Base-by-base conservation (phyloP, 495 filamentous ascomycete genomes). In the Aspergillus mulundensis region DNA sequence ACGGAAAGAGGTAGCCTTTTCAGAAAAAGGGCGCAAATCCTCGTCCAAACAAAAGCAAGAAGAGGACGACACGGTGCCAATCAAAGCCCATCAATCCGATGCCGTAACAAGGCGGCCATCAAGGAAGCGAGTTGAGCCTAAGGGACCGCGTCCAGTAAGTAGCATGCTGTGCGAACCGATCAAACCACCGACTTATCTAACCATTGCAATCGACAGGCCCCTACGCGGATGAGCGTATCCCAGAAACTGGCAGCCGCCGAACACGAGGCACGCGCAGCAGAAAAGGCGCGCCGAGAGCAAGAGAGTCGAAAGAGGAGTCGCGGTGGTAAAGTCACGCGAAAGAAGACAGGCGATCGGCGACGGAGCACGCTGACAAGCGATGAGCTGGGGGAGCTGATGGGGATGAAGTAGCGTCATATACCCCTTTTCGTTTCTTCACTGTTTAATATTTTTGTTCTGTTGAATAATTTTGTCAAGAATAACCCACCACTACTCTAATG, bases 351-450 rank as follows among this genome's bases (percentile, higher is more conserved):
- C 39, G 80, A 75, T 44, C 75, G 87, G 49, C 72, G 87, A 61
- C 71, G 87, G 41, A 90, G 87, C 55, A 90, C 87, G 7, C 72
- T 91, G 0, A 87, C 83, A 20, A 83, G 80, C n/a, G 84, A 85
- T 72, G 87, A 91, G 60, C 61, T 90, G 44, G 84, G 87, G 51
- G 82, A 83, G 43, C 67, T 87, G 60, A 81, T 87, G 70, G 73
- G 77, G 23, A 61, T 70, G 46, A 50, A 63, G 20, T 50, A 59
- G 66, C 41, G 57, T 57, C 42, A 58, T 48, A 50, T 58, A 58
- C 47, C 54, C 59, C n/a, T 36, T 30, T 32, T 21, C 42, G 23
- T 57, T 57, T 50, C 21, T 14, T 50, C 23, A 15, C 5, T 56
- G 39, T 56, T 32, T 40, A 30, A 45, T 44, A 53, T 44, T 53